These are phyloP conservation scores for Blumeriella jaapii DNA, from an alignment of 2,329 filamentous ascomycete species.

Conservation along the genomic window DNA sequence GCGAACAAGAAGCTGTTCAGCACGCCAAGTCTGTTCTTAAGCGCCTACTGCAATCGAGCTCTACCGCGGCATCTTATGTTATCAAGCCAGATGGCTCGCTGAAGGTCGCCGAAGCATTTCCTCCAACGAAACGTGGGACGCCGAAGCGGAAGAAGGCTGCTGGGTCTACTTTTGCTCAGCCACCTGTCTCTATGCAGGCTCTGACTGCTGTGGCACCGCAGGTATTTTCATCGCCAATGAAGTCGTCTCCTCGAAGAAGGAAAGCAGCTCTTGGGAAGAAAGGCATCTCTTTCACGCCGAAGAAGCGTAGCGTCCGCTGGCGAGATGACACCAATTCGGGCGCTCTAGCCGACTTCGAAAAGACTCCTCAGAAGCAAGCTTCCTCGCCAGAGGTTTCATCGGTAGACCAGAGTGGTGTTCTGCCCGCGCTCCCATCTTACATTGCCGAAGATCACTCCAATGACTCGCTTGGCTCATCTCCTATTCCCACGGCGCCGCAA, in stretches of 20 bases:
- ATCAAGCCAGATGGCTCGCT: conserved; percentile 76
- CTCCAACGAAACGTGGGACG: conserved; percentile 61
- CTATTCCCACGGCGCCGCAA: conserved; percentile 42
- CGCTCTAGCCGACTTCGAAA: conserved; percentile 78
- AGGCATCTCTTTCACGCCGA: conserved; percentile 71
- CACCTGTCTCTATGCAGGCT: conserved; percentile 29
- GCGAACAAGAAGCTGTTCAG: conserved; percentile 68
- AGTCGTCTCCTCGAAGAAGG: conserved; percentile 69
- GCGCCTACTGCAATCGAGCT: conserved; percentile 67
- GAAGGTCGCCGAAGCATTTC: conserved; percentile 50
- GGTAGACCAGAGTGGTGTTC: conserved; percentile 33
- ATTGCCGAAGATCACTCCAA: conserved; percentile 28
- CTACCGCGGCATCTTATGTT: conserved; percentile 64
- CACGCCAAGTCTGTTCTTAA: conserved; percentile 68
- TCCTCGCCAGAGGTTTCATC: conserved; percentile 45
- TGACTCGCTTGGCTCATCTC: conserved; percentile 37
- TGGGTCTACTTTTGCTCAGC: conserved; percentile 18
- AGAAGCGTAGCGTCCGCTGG: conserved; percentile 80
- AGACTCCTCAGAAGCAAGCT: conserved; percentile 65
- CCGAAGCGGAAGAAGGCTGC: conserved; percentile 58
- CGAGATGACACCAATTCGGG: conserved; percentile 82
- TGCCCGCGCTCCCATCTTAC: conserved; percentile 43
- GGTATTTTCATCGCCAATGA: conserved; percentile 52
- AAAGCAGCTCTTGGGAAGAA: conserved; percentile 56
- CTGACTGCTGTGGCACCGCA: conserved; percentile 26